These are phyloP conservation scores for Gnetum montanum DNA, from an alignment of 75 land plant genomes.

Conservation along the genomic window DNA sequence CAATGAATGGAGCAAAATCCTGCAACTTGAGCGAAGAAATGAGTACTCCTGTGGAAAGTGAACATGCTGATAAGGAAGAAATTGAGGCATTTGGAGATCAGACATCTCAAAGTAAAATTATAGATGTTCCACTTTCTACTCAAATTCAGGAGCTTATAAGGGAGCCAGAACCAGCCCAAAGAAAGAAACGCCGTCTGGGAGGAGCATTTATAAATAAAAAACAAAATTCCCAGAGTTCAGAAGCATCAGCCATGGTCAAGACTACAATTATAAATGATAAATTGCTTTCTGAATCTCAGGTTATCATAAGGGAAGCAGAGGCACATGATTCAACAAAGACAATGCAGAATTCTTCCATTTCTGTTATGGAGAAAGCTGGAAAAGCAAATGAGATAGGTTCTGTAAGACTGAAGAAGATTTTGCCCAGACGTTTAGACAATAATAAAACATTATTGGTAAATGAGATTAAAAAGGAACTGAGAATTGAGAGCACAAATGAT, in stretches of 20 bases:
- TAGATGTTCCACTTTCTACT: background rate
- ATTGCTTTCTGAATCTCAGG: background rate
- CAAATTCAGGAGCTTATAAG: background rate
- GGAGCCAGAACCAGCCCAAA: background rate
- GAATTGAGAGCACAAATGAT: slow-evolving; percentile 48
- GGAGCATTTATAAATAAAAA: no score
- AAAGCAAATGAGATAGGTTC: slow-evolving; percentile 24
- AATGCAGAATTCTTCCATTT: background rate
- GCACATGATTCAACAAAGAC: background rate
- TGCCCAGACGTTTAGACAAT: slow-evolving; percentile 49
- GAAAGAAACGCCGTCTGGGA: no score
- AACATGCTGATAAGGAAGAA: no score
- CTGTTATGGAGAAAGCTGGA: slow-evolving; percentile 3
- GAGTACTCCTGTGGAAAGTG: no score
- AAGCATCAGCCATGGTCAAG: no score
- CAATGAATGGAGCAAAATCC: no score
- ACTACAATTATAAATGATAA: background rate
- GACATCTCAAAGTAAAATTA: background rate
- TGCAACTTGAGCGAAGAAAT: no score
- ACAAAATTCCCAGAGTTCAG: no score
- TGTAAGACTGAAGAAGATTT: slow-evolving; percentile 74
- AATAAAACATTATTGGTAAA: slow-evolving; percentile 50
- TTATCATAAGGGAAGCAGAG: background rate
- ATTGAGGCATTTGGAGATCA: no score
- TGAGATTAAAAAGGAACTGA: slow-evolving; percentile 57